Conservation (phyloP, 78 protist species). For the Pelomyxa schiedti region DNA sequence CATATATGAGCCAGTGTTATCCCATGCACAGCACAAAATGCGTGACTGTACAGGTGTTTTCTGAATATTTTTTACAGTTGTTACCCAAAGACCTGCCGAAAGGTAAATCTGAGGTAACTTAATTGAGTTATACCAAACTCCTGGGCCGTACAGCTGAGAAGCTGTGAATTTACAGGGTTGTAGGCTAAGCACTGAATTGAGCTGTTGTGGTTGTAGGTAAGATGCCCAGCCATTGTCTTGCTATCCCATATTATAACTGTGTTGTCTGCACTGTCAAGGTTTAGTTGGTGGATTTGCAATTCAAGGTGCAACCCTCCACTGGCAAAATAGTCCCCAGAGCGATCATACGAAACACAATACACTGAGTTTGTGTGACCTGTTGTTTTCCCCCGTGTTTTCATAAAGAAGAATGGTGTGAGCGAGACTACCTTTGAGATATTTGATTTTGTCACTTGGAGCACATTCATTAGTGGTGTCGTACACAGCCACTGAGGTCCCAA, state of each 20-base stretch:
- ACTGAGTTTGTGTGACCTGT: no score
- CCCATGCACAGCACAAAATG: slow-evolving; percentile 43
- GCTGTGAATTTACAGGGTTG: slow-evolving; percentile 58
- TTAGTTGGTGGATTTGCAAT: neutral
- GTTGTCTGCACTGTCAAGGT: neutral
- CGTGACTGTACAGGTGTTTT: neutral
- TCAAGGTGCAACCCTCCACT: no score
- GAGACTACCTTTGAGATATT: no score
- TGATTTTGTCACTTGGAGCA: no score
- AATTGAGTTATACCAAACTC: slow-evolving; percentile 52
- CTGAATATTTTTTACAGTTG: neutral
- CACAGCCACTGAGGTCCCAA: no score
- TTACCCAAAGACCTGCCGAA: neutral
- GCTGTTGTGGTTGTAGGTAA: slow-evolving; percentile 31
- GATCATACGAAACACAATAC: no score
- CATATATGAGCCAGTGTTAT: slow-evolving; percentile 56
- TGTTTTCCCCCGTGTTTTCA: no score
- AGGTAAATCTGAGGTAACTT: neutral
- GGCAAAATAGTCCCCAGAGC: no score
- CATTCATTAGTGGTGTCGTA: no score
- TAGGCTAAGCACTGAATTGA: slow-evolving; percentile 40
- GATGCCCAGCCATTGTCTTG: slow-evolving; percentile 4
- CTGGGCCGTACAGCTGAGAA: slow-evolving; percentile 39
- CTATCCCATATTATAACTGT: neutral
- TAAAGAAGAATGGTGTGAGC: no score